Evolutionary conservation across 2,329 filamentous ascomycete species (phyloP).

Genomic region (Colletotrichum sp.): DNA sequence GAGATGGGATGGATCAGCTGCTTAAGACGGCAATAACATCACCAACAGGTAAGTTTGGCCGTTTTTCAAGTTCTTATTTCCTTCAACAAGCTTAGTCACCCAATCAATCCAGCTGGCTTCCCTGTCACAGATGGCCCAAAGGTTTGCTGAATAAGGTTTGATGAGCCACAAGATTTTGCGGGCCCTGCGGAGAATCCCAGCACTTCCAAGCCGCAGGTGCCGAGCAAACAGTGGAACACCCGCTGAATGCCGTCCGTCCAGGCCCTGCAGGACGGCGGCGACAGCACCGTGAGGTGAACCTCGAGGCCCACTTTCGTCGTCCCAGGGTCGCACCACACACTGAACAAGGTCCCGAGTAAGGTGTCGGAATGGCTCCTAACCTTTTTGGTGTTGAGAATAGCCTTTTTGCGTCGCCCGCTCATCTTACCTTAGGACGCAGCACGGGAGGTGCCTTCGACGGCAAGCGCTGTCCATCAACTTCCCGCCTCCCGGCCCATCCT

Average conservation of each 20-base stretch:
- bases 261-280: background rate
- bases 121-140: background rate
- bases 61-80: background rate
- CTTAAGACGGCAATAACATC: background rate
- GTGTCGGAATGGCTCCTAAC: background rate
- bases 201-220: background rate
- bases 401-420: background rate
- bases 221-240: background rate
- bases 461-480: background rate
- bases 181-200: background rate
- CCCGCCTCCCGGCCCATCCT: background rate
- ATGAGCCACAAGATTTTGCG: constrained; percentile 6
- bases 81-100: background rate
- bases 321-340: background rate
- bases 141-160: constrained; percentile 9
- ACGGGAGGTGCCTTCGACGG: background rate
- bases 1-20: background rate
- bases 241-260: background rate
- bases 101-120: background rate
- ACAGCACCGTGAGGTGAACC: background rate
- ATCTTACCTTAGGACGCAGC: background rate
- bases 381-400: background rate
- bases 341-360: background rate
- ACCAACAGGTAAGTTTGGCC: background rate
- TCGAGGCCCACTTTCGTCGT: background rate